Evolutionary conservation across 169 alveolate genomes (phyloP), one percentile per base, ranked within the genome.

Genomic region (Cryptosporidium xiaoi): DNA sequence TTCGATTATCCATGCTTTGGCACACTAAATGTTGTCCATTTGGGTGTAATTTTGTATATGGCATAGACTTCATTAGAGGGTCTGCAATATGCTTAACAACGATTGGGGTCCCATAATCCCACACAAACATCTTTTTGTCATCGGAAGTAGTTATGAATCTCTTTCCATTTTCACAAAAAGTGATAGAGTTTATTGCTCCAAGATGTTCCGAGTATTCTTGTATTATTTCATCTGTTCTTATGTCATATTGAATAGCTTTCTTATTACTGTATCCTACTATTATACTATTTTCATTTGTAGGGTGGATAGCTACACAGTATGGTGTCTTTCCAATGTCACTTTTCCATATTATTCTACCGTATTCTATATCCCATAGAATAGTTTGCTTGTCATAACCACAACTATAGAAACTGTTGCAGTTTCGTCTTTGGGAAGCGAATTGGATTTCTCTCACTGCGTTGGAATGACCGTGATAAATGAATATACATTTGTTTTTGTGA

Each of bases 31-130:
- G 96, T 90, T 97, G 95, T 68, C 94, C 94, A 84, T 94, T 95
- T 15, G 99, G 99, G 90, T 97, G 99, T 82, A 94, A 90, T 12
- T 94, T 92, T 31, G 96, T 97, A 16, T 97, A 95, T 12, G 99
- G 97, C 69, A 98, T 95, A 33, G 98, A 94, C 87, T 96, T 97
- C 97, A 97, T 95, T 64, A 94, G 94, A 15, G 99, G 99, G 64
- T 96, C 99, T 48, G 98, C 93, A n/a, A 98, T 93, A 71, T 97
- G 99, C 87, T 97, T 98, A 44, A 96, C 95, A 1, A 97, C 99
- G 46, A 96, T 97, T 16, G 99, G 98, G 51, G 96, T 95, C 12
- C 98, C 98, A 85, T 95, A 97, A 82, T 97, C 99, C 99, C 99
- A 98, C 20, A 97, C 93, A 82, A 95, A 95, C 34, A 98, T 91